phyloP scores from a whole-genome alignment of 2,329 filamentous ascomycete species.

The Acarospora socialis region DNA sequence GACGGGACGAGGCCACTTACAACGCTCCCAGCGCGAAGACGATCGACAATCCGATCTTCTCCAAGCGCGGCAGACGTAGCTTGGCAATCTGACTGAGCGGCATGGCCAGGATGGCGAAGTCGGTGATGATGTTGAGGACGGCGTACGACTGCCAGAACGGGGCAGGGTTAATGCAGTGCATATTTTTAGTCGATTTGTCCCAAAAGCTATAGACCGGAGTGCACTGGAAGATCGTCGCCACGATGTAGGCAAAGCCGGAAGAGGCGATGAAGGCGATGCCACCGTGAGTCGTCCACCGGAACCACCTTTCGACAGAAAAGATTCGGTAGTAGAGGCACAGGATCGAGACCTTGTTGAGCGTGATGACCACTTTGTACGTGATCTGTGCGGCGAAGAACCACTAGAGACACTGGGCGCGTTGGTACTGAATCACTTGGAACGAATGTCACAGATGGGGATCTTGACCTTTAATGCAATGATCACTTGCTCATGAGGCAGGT shows the following conservation, averaged over 20 bases:
- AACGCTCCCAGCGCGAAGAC: slow-evolving; percentile 26
- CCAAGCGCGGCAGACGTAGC: slow-evolving; percentile 20
- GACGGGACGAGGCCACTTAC: slow-evolving; percentile 25
- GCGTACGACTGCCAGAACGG: slow-evolving; percentile 37
- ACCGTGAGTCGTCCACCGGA: slow-evolving; percentile 29
- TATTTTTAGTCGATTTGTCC: slow-evolving; percentile 28
- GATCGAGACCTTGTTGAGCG: slow-evolving; percentile 39
- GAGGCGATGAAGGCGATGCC: slow-evolving; percentile 30
- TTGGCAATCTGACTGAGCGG: slow-evolving; percentile 14
- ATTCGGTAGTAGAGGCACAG: slow-evolving; percentile 41
- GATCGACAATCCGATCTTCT: slow-evolving; percentile 23
- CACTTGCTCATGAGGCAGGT: slow-evolving; percentile 15
- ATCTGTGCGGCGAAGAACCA: slow-evolving; percentile 38
- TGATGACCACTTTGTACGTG: slow-evolving; percentile 41
- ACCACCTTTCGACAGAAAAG: slow-evolving; percentile 32
- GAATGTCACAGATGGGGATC: background rate
- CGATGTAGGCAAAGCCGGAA: slow-evolving; percentile 34
- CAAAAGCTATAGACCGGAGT: slow-evolving; percentile 33
- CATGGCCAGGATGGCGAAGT: slow-evolving; percentile 12
- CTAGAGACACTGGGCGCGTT: slow-evolving; percentile 20
- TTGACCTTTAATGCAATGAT: slow-evolving; percentile 16
- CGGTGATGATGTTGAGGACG: slow-evolving; percentile 22
- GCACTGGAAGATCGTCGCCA: slow-evolving; percentile 38
- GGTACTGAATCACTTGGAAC: slow-evolving; percentile 7
- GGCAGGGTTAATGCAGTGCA: slow-evolving; percentile 33